A percentile compares a stretch with the other conserved stretches of the same genome.
These are phyloP conservation scores for Baorangia bicolor DNA, from an alignment of 768 basidiomycete genomes.

Conservation along the genomic window DNA sequence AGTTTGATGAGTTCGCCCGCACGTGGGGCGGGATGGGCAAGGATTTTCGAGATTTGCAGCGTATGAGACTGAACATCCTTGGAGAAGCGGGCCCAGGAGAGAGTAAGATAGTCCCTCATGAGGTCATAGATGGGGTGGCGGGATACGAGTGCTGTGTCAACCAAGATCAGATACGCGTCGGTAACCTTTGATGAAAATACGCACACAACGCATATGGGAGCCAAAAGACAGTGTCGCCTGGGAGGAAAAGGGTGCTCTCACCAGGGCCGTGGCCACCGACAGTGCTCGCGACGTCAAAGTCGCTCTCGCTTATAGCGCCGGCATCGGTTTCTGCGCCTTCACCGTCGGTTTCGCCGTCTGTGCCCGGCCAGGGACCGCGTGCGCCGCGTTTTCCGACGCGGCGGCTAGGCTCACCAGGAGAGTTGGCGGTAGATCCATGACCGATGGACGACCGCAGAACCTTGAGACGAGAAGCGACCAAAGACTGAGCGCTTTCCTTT, in stretches of 20 bases:
- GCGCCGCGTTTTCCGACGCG: constrained; percentile 61
- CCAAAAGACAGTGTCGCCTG: constrained; percentile 92
- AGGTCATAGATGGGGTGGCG: constrained; percentile 93
- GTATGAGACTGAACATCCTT: constrained; percentile 94
- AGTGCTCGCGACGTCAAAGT: constrained; percentile 80
- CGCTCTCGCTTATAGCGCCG: constrained; percentile 80
- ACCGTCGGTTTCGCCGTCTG: constrained; percentile 69
- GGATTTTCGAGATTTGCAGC: constrained; percentile 83
- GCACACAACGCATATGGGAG: constrained; percentile 88
- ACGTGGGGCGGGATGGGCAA: constrained; percentile 83
- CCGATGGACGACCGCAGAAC: constrained; percentile 54
- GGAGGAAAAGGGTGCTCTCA: constrained; percentile 85
- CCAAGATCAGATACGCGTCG: constrained; percentile 5
- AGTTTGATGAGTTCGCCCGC: constrained; percentile 84
- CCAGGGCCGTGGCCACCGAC: constrained; percentile 74
- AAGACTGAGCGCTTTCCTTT: constrained; percentile 77
- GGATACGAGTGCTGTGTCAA: constrained; percentile 72
- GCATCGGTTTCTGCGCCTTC: constrained; percentile 70
- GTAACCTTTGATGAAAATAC: constrained; percentile 27
- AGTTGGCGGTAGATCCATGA: constrained; percentile 43
- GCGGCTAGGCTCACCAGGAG: constrained; percentile 49
- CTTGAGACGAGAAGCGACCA: constrained; percentile 66
- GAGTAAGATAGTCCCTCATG: constrained; percentile 94
- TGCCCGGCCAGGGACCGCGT: constrained; percentile 70
- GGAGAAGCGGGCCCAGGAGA: constrained; percentile 91